A percentile compares a stretch with the other conserved stretches of the same genome.
phyloP scores from a whole-genome alignment of 148 eudicot species.

The Dysphania ambrosioides region DNA sequence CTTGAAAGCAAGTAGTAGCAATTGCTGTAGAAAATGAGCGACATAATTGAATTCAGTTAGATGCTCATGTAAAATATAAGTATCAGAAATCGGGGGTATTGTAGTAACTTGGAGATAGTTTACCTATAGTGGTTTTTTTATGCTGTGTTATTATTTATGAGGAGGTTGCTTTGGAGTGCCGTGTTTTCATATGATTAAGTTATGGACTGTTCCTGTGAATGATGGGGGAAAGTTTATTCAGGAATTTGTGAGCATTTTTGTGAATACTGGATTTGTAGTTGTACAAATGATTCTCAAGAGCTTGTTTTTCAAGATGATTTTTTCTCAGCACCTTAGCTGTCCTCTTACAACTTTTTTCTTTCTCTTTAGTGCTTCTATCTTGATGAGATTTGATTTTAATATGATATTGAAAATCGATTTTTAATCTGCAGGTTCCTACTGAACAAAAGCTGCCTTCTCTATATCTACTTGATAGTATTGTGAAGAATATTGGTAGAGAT shows the following conservation, averaged over 20 bases:
- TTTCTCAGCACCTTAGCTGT: neutral
- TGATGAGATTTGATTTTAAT: conserved; percentile 16
- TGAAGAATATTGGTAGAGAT: conserved; percentile 95
- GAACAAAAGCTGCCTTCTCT: conserved; percentile 96
- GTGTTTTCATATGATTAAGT: neutral
- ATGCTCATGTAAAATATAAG: neutral
- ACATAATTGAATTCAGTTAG: neutral
- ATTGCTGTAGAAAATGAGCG: neutral
- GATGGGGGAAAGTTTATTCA: conserved; percentile 1
- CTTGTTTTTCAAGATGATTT: neutral
- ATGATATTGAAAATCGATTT: conserved; percentile 8
- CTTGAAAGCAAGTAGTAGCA: conserved; percentile 6
- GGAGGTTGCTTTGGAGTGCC: neutral
- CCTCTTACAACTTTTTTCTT: neutral
- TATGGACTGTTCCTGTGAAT: neutral
- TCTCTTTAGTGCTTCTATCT: neutral
- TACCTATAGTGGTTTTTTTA: conserved; percentile 1
- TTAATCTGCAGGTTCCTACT: conserved; percentile 77
- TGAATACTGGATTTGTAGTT: conserved; percentile 10
- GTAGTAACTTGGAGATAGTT: neutral
- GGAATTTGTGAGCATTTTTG: neutral
- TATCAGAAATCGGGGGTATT: conserved; percentile 1
- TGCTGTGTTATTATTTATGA: neutral
- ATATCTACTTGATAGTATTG: conserved; percentile 95
- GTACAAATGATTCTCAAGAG: neutral